A percentile compares a stretch with the other conserved stretches of the same genome.
phyloP scores from a whole-genome alignment of 2,329 filamentous ascomycete genomes.

The Mycosphaerella sp. region DNA sequence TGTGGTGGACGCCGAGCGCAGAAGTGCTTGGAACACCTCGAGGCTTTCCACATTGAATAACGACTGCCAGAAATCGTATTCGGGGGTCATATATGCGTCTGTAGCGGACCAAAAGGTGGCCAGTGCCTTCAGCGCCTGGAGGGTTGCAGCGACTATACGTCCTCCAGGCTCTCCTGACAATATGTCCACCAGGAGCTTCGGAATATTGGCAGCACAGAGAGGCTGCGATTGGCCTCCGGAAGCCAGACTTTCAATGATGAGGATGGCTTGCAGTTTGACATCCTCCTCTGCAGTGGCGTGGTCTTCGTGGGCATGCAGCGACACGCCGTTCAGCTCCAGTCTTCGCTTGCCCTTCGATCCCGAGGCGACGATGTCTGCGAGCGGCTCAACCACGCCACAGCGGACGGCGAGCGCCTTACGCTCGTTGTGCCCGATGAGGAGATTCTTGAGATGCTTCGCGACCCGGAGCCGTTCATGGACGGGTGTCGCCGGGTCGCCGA shows the following conservation, averaged over 20 bases:
- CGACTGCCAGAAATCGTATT: constrained; percentile 22
- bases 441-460: constrained; percentile 69
- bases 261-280: constrained; percentile 68
- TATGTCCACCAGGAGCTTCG: constrained; percentile 67
- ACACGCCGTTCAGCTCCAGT: constrained; percentile 45
- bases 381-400: constrained; percentile 60
- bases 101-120: constrained; percentile 51
- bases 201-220: constrained; percentile 59
- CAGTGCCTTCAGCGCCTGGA: constrained; percentile 68
- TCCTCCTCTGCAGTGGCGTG: constrained; percentile 58
- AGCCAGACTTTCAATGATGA: constrained; percentile 78
- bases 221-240: constrained; percentile 75
- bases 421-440: constrained; percentile 79
- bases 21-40: constrained; percentile 57
- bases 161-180: constrained; percentile 55
- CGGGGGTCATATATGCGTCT: constrained; percentile 7
- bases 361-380: constrained; percentile 49
- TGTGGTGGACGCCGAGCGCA: constrained; percentile 53
- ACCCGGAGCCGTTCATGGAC: constrained; percentile 52
- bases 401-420: constrained; percentile 75
- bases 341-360: constrained; percentile 43
- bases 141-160: constrained; percentile 63
- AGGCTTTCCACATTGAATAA: constrained; percentile 61
- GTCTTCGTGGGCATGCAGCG: constrained; percentile 28
- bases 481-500: constrained; percentile 18